A percentile compares a stretch with the other conserved stretches of the same genome.
Conservation (phyloP, 75 land plant genomes). For the Pseudotsuga menziesii region DNA sequence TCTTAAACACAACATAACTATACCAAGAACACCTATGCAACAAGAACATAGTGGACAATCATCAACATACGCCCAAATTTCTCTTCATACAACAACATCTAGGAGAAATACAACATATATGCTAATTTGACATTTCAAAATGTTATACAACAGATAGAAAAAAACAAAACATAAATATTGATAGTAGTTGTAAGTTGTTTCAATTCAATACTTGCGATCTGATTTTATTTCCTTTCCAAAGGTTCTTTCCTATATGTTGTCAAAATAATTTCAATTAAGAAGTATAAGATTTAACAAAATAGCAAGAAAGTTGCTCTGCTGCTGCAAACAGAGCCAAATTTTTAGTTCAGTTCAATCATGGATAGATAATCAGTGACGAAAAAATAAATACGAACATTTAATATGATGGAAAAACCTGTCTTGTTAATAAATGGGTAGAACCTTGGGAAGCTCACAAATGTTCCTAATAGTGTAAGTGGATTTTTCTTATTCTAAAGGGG, state of each 20-base stretch:
- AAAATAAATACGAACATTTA: background rate
- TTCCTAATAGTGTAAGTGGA: constrained; percentile 18
- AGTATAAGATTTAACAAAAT: too few relatives aligned
- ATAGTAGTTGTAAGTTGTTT: background rate
- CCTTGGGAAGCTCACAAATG: constrained; percentile 18
- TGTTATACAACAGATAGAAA: background rate
- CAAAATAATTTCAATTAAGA: background rate
- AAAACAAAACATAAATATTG: background rate
- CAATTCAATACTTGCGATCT: background rate
- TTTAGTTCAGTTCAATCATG: background rate
- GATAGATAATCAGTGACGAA: background rate
- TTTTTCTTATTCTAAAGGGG: constrained; percentile 8
- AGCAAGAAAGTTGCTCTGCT: background rate
- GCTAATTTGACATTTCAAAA: too few relatives aligned
- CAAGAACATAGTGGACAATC: too few relatives aligned
- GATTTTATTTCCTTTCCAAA: background rate
- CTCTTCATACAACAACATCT: too few relatives aligned
- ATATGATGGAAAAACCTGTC: background rate
- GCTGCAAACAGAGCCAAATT: background rate
- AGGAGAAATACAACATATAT: too few relatives aligned
- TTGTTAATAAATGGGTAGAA: background rate
- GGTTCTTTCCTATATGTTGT: background rate
- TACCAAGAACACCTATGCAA: too few relatives aligned
- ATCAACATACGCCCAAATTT: too few relatives aligned
- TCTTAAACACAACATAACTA: too few relatives aligned